A percentile compares a stretch with the other conserved stretches of the same genome.
Conservation (phyloP, 768 basidiomycete species). For the Tephrocybe sp. region DNA sequence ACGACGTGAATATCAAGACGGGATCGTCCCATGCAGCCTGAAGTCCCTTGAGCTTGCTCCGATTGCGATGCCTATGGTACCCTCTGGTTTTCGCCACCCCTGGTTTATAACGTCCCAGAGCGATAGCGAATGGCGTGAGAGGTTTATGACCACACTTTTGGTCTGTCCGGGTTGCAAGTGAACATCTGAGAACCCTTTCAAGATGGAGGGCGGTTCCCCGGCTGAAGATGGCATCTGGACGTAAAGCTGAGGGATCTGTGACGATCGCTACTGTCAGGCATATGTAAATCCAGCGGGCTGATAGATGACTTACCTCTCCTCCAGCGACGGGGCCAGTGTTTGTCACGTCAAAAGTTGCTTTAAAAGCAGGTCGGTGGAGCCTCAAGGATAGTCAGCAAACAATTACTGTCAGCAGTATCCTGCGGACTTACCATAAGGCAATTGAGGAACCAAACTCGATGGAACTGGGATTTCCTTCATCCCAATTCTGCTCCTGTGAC, state of each 20-base stretch:
- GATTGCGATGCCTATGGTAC: slow-evolving; percentile 50
- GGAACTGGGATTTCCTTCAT: slow-evolving; percentile 54
- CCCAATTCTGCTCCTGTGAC: slow-evolving; percentile 51
- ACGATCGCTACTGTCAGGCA: background rate
- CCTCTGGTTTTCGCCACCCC: slow-evolving; percentile 58
- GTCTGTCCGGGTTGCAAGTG: slow-evolving; percentile 38
- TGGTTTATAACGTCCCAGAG: slow-evolving; percentile 63
- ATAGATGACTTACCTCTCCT: slow-evolving; percentile 44
- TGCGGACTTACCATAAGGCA: slow-evolving; percentile 50
- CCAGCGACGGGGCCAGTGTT: slow-evolving; percentile 58
- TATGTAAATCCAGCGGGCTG: background rate
- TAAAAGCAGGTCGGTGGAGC: slow-evolving; percentile 65
- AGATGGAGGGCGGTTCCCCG: slow-evolving; percentile 54
- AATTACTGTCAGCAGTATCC: background rate
- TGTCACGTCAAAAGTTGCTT: slow-evolving; percentile 50
- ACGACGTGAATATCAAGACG: background rate
- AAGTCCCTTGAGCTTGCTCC: slow-evolving; percentile 55
- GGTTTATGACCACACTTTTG: slow-evolving; percentile 36
- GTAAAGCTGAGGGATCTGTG: slow-evolving; percentile 61
- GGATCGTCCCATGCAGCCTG: slow-evolving; percentile 17
- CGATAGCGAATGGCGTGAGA: slow-evolving; percentile 52
- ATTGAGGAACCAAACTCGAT: slow-evolving; percentile 56
- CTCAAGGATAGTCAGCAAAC: slow-evolving; percentile 22
- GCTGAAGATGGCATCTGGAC: slow-evolving; percentile 48
- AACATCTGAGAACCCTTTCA: slow-evolving; percentile 56